Evolutionary conservation across 1,284 basidiomycete genomes (phyloP).

Genomic region (Somion occarium): DNA sequence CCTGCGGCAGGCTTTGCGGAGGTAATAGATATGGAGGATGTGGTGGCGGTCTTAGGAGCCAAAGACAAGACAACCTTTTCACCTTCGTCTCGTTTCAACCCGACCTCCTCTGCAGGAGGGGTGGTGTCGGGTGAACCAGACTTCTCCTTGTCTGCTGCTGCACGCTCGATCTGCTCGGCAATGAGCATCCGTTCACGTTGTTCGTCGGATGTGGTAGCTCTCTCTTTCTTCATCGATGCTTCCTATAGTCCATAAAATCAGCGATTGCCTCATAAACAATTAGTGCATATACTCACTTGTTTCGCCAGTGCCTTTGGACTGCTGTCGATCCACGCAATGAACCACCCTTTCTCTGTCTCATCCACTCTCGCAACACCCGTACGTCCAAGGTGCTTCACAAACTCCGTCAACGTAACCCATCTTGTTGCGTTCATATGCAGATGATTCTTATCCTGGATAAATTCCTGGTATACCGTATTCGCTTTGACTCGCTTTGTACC

Average conservation of each 20-base stretch:
- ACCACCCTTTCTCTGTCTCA: constrained; percentile 98
- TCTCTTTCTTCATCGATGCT: constrained; percentile 88
- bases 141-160: constrained; percentile 36
- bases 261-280: neutral
- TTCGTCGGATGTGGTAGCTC: constrained; percentile 89
- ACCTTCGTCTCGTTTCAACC: constrained; percentile 70
- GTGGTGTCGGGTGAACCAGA: constrained; percentile 23
- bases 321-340: constrained; percentile 95
- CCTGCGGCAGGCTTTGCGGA: constrained; percentile 33
- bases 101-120: constrained; percentile 45
- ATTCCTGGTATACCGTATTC: constrained; percentile 97
- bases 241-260: constrained; percentile 43
- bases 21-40: constrained; percentile 28
- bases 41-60: constrained; percentile 43
- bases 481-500: constrained; percentile 91
- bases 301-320: constrained; percentile 91
- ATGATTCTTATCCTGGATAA: constrained; percentile 92
- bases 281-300: constrained; percentile 50
- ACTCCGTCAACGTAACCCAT: constrained; percentile 96
- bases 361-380: constrained; percentile 89
- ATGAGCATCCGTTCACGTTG: constrained; percentile 89
- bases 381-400: constrained; percentile 87
- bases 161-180: constrained; percentile 92
- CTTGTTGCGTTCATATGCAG: constrained; percentile 98
- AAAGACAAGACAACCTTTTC: constrained; percentile 74